Conservation (phyloP, 768 basidiomycete species). For the Termitomyces sp. region DNA sequence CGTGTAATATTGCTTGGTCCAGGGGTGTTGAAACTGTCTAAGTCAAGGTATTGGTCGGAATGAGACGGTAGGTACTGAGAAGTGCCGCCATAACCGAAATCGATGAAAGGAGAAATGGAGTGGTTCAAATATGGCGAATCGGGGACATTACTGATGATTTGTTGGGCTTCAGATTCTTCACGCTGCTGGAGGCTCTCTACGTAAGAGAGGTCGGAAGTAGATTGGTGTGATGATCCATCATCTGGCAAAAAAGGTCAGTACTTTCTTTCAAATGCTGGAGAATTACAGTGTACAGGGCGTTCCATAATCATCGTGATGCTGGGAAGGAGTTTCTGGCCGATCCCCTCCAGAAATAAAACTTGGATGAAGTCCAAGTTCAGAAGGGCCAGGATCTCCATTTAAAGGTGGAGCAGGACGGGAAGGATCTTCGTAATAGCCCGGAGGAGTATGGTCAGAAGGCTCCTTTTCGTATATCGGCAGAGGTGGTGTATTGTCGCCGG, state of each 20-base stretch:
- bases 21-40: slow-evolving; percentile 5
- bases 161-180: not conserved
- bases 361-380: not conserved
- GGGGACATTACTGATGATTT: not conserved
- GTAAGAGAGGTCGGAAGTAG: slow-evolving; percentile 15
- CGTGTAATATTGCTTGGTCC: slow-evolving; percentile 14
- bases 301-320: not conserved
- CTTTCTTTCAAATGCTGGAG: not conserved
- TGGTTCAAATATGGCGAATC: not conserved
- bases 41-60: slow-evolving; percentile 9
- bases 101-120: not conserved
- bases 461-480: slow-evolving; percentile 8
- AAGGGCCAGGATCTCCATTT: not conserved
- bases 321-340: slow-evolving; percentile 1
- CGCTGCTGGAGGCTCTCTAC: slow-evolving; percentile 2
- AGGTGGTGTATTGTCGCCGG: slow-evolving; percentile 5
- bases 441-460: slow-evolving; percentile 2
- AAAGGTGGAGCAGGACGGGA: not conserved
- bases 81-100: not conserved
- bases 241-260: slow-evolving; percentile 1
- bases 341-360: not conserved
- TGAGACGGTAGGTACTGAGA: slow-evolving; percentile 1
- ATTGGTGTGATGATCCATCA: slow-evolving; percentile 1
- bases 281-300: not conserved
- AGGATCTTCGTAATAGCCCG: slow-evolving; percentile 1